Percentiles rank a stretch among this genome's conserved stretches.
Conservation (phyloP, 2,329 filamentous ascomycete species). For the Aspergillus carbonarius region DNA sequence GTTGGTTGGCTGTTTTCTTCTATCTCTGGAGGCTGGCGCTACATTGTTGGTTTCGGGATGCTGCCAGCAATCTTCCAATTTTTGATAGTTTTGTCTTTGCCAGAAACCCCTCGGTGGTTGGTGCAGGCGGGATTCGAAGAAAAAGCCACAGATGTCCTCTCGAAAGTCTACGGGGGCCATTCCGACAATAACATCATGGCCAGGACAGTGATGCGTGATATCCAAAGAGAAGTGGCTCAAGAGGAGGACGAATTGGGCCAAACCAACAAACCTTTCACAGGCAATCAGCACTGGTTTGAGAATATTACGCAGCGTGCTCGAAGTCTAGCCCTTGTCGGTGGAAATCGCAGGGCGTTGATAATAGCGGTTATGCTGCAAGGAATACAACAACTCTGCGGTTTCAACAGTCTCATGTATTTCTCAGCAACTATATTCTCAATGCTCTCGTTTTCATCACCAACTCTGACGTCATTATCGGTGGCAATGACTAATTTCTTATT, state of each 20-base stretch:
- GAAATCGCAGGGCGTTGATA: constrained; percentile 66
- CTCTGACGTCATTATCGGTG: constrained; percentile 74
- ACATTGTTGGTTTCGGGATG: constrained; percentile 86
- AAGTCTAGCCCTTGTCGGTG: constrained; percentile 42
- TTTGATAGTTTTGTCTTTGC: constrained; percentile 67
- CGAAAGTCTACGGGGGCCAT: constrained; percentile 59
- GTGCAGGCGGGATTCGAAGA: constrained; percentile 64
- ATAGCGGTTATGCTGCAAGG: constrained; percentile 87
- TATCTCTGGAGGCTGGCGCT: constrained; percentile 71
- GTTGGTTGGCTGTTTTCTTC: constrained; percentile 73
- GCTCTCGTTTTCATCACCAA: constrained; percentile 75
- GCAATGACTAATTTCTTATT: constrained; percentile 82
- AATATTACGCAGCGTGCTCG: constrained; percentile 27
- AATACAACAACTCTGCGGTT: constrained; percentile 84
- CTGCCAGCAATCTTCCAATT: constrained; percentile 72
- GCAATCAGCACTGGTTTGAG: constrained; percentile 25
- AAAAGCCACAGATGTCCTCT: constrained; percentile 65
- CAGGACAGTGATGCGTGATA: constrained; percentile 63
- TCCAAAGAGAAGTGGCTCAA: constrained; percentile 72
- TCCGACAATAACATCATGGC: constrained; percentile 50
- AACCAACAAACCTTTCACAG: constrained; percentile 19
- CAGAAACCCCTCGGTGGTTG: constrained; percentile 87
- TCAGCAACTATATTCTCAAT: constrained; percentile 78
- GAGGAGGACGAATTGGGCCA: constrained; percentile 54
- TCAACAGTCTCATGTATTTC: constrained; percentile 93